Conservation (phyloP, 2,329 filamentous ascomycete genomes). For the Akanthomyces lecanii region DNA sequence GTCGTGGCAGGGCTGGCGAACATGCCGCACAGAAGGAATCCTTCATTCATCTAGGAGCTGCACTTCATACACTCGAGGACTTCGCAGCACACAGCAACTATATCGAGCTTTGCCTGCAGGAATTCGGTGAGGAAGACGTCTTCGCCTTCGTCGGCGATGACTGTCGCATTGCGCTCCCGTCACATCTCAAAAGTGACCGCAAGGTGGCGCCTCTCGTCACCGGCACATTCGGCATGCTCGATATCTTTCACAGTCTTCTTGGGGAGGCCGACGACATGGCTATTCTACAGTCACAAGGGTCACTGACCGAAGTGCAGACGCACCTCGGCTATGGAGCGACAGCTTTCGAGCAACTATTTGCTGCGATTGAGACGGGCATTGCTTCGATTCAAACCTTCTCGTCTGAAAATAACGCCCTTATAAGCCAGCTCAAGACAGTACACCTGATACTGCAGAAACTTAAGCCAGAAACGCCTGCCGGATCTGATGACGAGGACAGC, state of each 20-base stretch:
- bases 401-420: conserved; percentile 21
- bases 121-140: conserved; percentile 63
- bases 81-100: conserved; percentile 68
- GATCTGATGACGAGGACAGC: conserved; percentile 22
- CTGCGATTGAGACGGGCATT: conserved; percentile 26
- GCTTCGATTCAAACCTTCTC: conserved; percentile 25
- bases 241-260: conserved; percentile 64
- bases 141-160: conserved; percentile 46
- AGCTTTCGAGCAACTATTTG: conserved; percentile 30
- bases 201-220: conserved; percentile 67
- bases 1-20: conserved; percentile 62
- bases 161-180: conserved; percentile 46
- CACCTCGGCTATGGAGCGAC: conserved; percentile 59
- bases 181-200: conserved; percentile 40
- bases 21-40: conserved; percentile 56
- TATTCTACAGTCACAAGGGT: conserved; percentile 46
- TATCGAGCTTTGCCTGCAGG: conserved; percentile 65
- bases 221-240: conserved; percentile 50
- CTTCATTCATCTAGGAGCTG: conserved; percentile 64
- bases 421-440: conserved; percentile 26
- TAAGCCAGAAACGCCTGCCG: conserved; percentile 20
- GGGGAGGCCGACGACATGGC: conserved; percentile 64
- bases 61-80: conserved; percentile 68
- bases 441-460: conserved; percentile 26
- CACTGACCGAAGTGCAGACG: conserved; percentile 67